These are phyloP conservation scores for Phlebopus sp. DNA, from an alignment of 1,284 basidiomycete species.

Conservation along the genomic window DNA sequence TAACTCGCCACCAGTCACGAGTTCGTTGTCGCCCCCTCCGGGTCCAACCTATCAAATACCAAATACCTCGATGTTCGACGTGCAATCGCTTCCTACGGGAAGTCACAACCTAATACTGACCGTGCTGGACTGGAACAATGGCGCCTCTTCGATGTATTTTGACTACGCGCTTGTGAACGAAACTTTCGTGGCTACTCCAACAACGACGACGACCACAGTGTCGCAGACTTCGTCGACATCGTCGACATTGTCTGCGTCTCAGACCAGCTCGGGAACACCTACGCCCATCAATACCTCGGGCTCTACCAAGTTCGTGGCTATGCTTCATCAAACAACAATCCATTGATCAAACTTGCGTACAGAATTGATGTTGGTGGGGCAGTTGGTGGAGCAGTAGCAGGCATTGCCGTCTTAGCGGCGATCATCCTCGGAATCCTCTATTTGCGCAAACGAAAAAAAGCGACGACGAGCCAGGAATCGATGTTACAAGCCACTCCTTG, in stretches of 20 bases:
- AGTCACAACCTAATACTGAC: conserved; percentile 26
- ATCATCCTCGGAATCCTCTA: conserved; percentile 10
- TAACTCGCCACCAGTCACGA: conserved; percentile 2
- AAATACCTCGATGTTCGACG: conserved; percentile 18
- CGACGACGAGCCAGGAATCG: too few species aligned
- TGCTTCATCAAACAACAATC: neutral
- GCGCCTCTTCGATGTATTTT: conserved; percentile 24
- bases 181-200: conserved; percentile 12
- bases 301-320: conserved; percentile 12
- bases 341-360: conserved; percentile 1
- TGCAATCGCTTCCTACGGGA: conserved; percentile 15
- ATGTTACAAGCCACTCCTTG: neutral
- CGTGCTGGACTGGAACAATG: conserved; percentile 20
- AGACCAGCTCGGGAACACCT: neutral
- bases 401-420: conserved; percentile 3
- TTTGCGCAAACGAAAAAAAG: conserved; percentile 8
- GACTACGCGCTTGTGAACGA: conserved; percentile 27
- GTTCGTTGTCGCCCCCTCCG: conserved; percentile 9
- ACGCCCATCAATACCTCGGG: neutral
- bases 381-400: conserved; percentile 19
- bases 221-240: conserved; percentile 8
- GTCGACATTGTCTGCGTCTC: conserved; percentile 6
- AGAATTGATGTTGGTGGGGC: conserved; percentile 16
- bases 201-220: conserved; percentile 4
- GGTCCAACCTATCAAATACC: conserved; percentile 18